These are phyloP conservation scores for Leccinum arenicola DNA, from an alignment of 768 basidiomycete species.

Conservation along the genomic window DNA sequence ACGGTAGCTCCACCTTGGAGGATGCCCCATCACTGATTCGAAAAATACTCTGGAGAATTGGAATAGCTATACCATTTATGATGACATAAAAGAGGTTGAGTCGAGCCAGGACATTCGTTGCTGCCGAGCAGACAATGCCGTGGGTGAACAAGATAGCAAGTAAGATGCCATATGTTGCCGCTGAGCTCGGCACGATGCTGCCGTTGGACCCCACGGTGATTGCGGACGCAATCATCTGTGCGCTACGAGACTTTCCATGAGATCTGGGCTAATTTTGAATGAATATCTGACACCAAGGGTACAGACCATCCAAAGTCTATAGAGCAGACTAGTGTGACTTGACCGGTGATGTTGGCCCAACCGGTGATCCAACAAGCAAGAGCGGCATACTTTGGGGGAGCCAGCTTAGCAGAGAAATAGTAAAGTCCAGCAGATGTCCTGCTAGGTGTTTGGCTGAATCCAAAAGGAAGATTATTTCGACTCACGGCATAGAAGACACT, in stretches of 20 bases:
- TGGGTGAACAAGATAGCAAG: slow-evolving; percentile 61
- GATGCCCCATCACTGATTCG: not conserved
- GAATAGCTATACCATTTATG: slow-evolving; percentile 48
- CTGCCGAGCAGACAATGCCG: slow-evolving; percentile 68
- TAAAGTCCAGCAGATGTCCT: slow-evolving; percentile 79
- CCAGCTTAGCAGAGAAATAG: slow-evolving; percentile 75
- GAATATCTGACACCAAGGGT: not conserved
- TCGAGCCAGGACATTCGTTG: slow-evolving; percentile 60
- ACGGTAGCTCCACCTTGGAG: slow-evolving; percentile 58
- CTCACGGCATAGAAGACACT: slow-evolving; percentile 74
- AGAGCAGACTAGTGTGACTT: slow-evolving; percentile 65
- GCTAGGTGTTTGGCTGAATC: not conserved
- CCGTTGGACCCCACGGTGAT: slow-evolving; percentile 61
- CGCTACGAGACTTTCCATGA: slow-evolving; percentile 32
- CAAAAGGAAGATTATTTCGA: slow-evolving; percentile 8
- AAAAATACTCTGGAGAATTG: not conserved
- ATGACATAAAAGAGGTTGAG: slow-evolving; percentile 69
- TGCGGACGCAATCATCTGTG: slow-evolving; percentile 75
- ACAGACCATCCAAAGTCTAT: slow-evolving; percentile 37
- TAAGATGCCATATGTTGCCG: slow-evolving; percentile 66
- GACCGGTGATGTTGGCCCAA: slow-evolving; percentile 75
- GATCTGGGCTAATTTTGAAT: not conserved
- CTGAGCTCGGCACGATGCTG: slow-evolving; percentile 44
- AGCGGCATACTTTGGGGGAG: slow-evolving; percentile 57
- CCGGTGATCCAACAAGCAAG: slow-evolving; percentile 59